Evolutionary conservation across 805 yeast species (phyloP).

Genomic region (Saturnispora ahearnii): DNA sequence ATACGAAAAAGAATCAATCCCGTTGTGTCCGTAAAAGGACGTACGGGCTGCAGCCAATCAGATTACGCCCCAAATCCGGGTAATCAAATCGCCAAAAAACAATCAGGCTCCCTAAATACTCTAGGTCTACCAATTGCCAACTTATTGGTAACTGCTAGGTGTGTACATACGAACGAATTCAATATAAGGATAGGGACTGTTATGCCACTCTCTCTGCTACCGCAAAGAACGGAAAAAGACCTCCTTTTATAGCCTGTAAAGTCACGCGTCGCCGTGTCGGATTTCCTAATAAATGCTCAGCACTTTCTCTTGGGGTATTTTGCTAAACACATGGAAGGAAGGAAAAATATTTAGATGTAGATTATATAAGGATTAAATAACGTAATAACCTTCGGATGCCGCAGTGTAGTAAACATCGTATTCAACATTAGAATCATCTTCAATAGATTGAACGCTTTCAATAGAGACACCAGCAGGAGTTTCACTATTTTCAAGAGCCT

Average conservation of each 20-base stretch:
- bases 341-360: not conserved
- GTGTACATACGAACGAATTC: too few relatives aligned
- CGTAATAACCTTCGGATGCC: slow-evolving; percentile 49
- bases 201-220: too few relatives aligned
- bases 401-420: slow-evolving; percentile 56
- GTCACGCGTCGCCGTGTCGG: slow-evolving; percentile 1
- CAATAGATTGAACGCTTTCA: slow-evolving; percentile 49
- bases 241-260: not conserved
- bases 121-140: too few relatives aligned
- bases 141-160: too few relatives aligned
- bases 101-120: too few relatives aligned
- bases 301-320: not conserved
- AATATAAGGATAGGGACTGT: too few relatives aligned
- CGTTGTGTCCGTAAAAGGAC: slow-evolving; percentile 3
- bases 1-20: not conserved
- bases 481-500: slow-evolving; percentile 17
- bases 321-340: not conserved
- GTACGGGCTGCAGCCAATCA: slow-evolving; percentile 1
- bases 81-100: not conserved
- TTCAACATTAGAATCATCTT: slow-evolving; percentile 42
- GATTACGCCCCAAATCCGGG: not conserved
- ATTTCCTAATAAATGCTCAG: not conserved
- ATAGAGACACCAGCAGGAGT: slow-evolving; percentile 56
- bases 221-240: not conserved
- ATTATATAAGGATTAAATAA: slow-evolving; percentile 27